A percentile compares a stretch with the other conserved stretches of the same genome.
phyloP scores from a whole-genome alignment of 108 stramenopile genomes.

The Nannochloropsis gaditana region DNA sequence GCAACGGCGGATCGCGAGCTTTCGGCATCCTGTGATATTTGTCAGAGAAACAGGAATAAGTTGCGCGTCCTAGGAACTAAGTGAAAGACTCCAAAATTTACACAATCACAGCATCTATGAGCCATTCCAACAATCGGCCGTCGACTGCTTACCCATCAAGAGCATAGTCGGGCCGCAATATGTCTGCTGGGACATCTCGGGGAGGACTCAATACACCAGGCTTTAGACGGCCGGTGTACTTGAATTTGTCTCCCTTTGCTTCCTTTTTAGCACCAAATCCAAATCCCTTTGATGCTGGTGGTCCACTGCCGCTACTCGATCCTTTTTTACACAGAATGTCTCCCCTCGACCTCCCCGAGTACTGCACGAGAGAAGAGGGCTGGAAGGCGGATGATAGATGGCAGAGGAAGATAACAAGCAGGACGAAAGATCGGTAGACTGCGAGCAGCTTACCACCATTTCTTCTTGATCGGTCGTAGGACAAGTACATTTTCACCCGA shows the following conservation, averaged over 20 bases:
- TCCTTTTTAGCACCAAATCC: constrained; percentile 23
- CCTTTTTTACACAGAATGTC: not conserved
- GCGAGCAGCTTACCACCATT: no score
- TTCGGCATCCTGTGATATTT: not conserved
- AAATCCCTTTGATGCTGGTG: constrained; percentile 33
- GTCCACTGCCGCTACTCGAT: not conserved
- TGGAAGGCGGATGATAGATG: not conserved
- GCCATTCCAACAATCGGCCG: no score
- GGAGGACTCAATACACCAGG: constrained; percentile 31
- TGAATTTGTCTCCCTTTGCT: constrained; percentile 23
- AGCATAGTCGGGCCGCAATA: constrained; percentile 46
- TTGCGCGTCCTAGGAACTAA: no score
- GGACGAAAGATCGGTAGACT: not conserved
- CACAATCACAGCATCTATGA: no score
- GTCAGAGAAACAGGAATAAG: no score
- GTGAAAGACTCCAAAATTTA: no score
- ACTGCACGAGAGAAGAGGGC: not conserved
- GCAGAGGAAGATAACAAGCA: not conserved
- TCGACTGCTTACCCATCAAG: constrained; percentile 26
- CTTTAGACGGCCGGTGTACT: constrained; percentile 27
- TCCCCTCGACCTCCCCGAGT: not conserved
- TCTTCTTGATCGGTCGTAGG: no score
- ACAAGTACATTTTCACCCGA: no score
- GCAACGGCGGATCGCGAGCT: constrained; percentile 33
- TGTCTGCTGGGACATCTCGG: constrained; percentile 42